Evolutionary conservation across 306 rosid species (phyloP), one percentile per base, ranked within the genome.

Genomic region (Senna siamea): DNA sequence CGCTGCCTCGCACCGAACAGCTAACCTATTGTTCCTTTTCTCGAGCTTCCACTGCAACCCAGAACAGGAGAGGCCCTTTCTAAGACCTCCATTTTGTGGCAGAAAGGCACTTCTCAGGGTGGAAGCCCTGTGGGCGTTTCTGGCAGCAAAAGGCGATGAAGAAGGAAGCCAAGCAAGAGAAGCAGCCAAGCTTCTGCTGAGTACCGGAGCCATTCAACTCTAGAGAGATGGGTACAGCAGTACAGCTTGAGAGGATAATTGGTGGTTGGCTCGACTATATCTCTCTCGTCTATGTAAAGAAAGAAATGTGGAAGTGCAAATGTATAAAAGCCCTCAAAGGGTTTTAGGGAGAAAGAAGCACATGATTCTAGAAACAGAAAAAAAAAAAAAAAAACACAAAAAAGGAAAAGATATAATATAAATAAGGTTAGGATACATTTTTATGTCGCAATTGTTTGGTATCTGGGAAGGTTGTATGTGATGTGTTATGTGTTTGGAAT

Each of bases 1-100:
- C 17, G 88, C 94, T 1, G 93, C 97, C 35, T 86, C 98, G 41
- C 98, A 93, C 20, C 93, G 85, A 4, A 93, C 87, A 1, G 85
- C 26, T 20, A 86, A 2, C 54, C 77, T 76, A 0, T 69, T 78
- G 28, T 71, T 72, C 30, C 37, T 78, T 55, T 79, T 82, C 72
- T 88, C 82, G 63, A 81, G 69, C 60, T 76, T 83, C 89, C 96
- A 41, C 17, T 26, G 30, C 30, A 26, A 26, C 3, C 84, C 87
- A 50, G 76, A 26, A 43, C 76, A 70, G 43, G 81, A 62, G 19
- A 76, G 71, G 7, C 80, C 80, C 37, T 78, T 86, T 20, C 75
- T 22, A 72, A 81, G 57, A 63, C 76, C 74, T 19, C 75, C 86
- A 37, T 72, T 78, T n/a, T 48, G 93, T 5, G 93, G 93, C 22